A percentile compares a stretch with the other conserved stretches of the same genome.
These are phyloP conservation scores for Tetrahymena malaccensis DNA, from an alignment of 73 alveolate genomes.

Conservation along the genomic window DNA sequence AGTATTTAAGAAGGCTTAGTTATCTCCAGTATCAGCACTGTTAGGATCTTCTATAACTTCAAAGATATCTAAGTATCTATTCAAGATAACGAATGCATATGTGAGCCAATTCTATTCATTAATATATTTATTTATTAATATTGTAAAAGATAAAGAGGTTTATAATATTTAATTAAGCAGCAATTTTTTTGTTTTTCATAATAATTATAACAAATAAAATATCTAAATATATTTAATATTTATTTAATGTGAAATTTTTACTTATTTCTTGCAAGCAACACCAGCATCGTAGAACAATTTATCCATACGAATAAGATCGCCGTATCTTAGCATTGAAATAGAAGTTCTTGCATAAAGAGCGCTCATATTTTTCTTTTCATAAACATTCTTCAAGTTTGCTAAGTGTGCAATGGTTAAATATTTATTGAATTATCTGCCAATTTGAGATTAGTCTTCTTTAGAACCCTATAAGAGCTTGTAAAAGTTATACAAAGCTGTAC, in stretches of 20 bases:
- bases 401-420: conserved; percentile 73
- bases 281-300: conserved; percentile 98
- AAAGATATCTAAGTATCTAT: conserved; percentile 93
- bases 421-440: conserved; percentile 70
- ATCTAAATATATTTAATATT: no score
- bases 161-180: no score
- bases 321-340: conserved; percentile 89
- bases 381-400: conserved; percentile 69
- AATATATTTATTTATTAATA: conserved; percentile 46
- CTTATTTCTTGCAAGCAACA: conserved; percentile 80
- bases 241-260: neutral
- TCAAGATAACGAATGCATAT: conserved; percentile 88
- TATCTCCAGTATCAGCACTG: conserved; percentile 80
- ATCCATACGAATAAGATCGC: conserved; percentile 94
- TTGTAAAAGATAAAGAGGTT: neutral
- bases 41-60: conserved; percentile 98
- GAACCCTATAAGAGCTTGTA: conserved; percentile 72
- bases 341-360: conserved; percentile 81
- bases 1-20: conserved; percentile 91
- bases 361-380: conserved; percentile 65
- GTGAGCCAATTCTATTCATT: conserved; percentile 38
- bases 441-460: conserved; percentile 67
- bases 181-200: no score
- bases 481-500: conserved; percentile 75
- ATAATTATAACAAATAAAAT: no score